Evolutionary conservation across 768 basidiomycete species (phyloP), one percentile per base, ranked within the genome.

Genomic region (Kwoniella shandongensis): DNA sequence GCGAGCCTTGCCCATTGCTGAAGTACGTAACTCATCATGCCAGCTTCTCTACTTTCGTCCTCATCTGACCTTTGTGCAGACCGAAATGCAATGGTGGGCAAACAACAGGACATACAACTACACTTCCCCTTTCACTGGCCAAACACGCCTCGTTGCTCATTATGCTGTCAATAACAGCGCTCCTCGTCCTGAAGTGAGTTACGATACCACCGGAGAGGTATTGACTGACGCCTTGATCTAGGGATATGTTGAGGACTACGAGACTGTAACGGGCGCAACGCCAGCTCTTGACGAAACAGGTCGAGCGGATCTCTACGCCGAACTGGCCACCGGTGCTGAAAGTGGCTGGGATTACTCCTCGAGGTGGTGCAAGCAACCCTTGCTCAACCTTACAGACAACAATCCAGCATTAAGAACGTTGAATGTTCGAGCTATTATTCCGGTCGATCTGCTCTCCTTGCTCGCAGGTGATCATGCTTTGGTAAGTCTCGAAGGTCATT

Each of bases 11-110:
- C 88, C 90, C 53, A 78, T 91, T 25, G 88, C 88, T 4, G 89
- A 92, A 78, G 86, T 86, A 59, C 22, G 79, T 63, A n/a, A n/a
- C n/a, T n/a, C n/a, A n/a, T n/a, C n/a, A 5, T 1, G 23, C 29
- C 27, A n/a, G 13, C 20, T 7, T 13, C n/a, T n/a, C n/a, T n/a
- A n/a, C n/a, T n/a, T n/a, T n/a, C n/a, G n/a, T n/a, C n/a, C 40
- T 20, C 12, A 47, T 25, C 35, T 44, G 29, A 47, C 35, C 32
- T 25, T 12, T 20, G 39, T 17, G 38, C 56, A 89, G 88, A 81
- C 81, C 70, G 92, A 97, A 74, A 80, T 96, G 38, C 73, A 78
- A 5, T 96, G 89, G 89, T 97, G 91, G 91, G 61, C 76, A 5
- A 81, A 76, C 42, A 87, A 94, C 66, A 86, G 91, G 44, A 85